Evolutionary conservation across 306 rosid species (phyloP).

Genomic region (Gleditsia sinensis): DNA sequence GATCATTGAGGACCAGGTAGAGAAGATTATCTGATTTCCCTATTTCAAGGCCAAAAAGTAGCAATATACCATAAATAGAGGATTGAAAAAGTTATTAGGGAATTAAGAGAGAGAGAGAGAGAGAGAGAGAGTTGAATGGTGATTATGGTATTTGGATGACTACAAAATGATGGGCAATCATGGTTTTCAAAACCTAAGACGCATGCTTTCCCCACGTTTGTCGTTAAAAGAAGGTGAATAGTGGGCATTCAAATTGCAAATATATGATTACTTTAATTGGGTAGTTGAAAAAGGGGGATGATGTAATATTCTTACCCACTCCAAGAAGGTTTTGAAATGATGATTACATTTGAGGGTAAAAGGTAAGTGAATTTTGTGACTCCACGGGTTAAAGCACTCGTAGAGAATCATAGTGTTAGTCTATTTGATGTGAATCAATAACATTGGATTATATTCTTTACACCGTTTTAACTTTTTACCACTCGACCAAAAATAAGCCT

Average conservation of each 20-base stretch:
- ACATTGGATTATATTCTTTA: constrained; percentile 15
- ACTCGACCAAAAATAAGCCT: background rate
- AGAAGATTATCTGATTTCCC: constrained; percentile 38
- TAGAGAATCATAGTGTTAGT: background rate
- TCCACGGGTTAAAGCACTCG: constrained; percentile 36
- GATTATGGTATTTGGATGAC: constrained; percentile 10
- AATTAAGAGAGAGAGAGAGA: constrained; percentile 27
- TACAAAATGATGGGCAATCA: constrained; percentile 43
- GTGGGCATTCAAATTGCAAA: constrained; percentile 25
- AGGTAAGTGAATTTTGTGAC: constrained; percentile 38
- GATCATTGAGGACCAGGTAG: constrained; percentile 28
- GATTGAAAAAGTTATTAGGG: constrained; percentile 25
- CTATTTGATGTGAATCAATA: constrained; percentile 21
- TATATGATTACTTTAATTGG: background rate
- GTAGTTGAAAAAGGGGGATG: constrained; percentile 12
- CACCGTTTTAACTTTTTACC: background rate
- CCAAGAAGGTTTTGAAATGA: no score
- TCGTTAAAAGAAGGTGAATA: constrained; percentile 26
- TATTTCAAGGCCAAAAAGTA: constrained; percentile 48
- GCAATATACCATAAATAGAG: constrained; percentile 15
- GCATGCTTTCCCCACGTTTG: constrained; percentile 49
- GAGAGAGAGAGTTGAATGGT: constrained; percentile 11
- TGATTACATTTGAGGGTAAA: constrained; percentile 25
- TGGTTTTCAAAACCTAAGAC: constrained; percentile 46
- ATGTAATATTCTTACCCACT: constrained; percentile 33